These are phyloP conservation scores for Torulaspora globosa DNA, from an alignment of 1,139 yeast species.

Conservation along the genomic window DNA sequence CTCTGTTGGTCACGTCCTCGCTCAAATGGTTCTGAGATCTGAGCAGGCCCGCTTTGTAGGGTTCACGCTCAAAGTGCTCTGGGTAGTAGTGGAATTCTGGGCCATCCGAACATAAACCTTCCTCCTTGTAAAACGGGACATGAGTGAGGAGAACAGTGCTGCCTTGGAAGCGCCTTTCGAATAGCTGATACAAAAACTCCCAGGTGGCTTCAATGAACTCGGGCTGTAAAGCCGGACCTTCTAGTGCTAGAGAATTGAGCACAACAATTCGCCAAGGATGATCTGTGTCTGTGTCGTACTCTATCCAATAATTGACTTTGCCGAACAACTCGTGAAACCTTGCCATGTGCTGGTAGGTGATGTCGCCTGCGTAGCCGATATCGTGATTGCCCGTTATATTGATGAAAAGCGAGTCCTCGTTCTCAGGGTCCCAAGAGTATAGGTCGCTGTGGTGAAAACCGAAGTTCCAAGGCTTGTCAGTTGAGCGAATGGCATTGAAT, in stretches of 20 bases:
- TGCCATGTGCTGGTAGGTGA: slow-evolving; percentile 85
- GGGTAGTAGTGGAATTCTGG: slow-evolving; percentile 68
- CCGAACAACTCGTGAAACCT: slow-evolving; percentile 75
- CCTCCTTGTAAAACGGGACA: slow-evolving; percentile 78
- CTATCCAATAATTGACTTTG: slow-evolving; percentile 74
- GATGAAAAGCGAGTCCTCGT: slow-evolving; percentile 48
- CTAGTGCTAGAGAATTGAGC: slow-evolving; percentile 74
- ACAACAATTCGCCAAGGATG: slow-evolving; percentile 83
- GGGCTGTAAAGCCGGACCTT: slow-evolving; percentile 83
- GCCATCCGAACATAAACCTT: slow-evolving; percentile 81
- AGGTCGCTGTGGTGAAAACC: slow-evolving; percentile 55
- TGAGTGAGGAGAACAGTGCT: slow-evolving; percentile 83
- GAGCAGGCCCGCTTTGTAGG: slow-evolving; percentile 63
- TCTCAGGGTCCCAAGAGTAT: slow-evolving; percentile 57
- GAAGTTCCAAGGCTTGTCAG: slow-evolving; percentile 42
- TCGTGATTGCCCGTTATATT: slow-evolving; percentile 95
- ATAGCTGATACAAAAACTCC: slow-evolving; percentile 61
- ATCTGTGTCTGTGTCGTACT: slow-evolving; percentile 56
- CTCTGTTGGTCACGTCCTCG: slow-evolving; percentile 58
- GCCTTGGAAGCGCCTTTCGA: slow-evolving; percentile 58
- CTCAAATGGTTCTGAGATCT: slow-evolving; percentile 87
- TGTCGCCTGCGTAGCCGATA: slow-evolving; percentile 92
- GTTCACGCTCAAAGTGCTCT: slow-evolving; percentile 49
- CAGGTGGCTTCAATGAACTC: slow-evolving; percentile 64
- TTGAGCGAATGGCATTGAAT: slow-evolving; percentile 40